Conservation (phyloP, 1,139 yeast species). For the Kurtzmaniella quercitrusa region DNA sequence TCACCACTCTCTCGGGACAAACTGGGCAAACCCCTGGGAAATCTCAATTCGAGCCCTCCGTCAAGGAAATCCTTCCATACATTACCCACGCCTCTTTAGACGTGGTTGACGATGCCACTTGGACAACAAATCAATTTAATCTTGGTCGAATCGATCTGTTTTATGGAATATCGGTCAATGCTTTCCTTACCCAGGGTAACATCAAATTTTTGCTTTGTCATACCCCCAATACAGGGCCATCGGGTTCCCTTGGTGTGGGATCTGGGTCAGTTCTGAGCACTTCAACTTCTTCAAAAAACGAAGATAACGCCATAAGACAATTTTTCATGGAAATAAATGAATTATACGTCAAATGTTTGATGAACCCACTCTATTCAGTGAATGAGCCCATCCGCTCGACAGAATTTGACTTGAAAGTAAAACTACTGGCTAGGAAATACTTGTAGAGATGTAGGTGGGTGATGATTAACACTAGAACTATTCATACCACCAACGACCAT, state of each 20-base stretch:
- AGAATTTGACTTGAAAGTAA: constrained; percentile 72
- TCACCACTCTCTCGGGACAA: constrained; percentile 9
- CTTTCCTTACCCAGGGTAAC: constrained; percentile 85
- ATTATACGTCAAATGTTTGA: constrained; percentile 74
- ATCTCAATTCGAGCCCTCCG: constrained; percentile 62
- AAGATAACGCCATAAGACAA: constrained; percentile 76
- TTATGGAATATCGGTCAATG: constrained; percentile 75
- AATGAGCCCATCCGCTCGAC: constrained; percentile 73
- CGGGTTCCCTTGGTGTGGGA: constrained; percentile 3
- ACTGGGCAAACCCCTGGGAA: constrained; percentile 39
- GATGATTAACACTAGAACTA: too few species aligned
- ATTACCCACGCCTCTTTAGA: constrained; percentile 86
- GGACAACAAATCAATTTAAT: constrained; percentile 64
- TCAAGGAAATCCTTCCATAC: constrained; percentile 81
- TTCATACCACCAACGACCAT: too few species aligned
- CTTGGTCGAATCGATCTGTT: constrained; percentile 81
- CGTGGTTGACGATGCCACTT: constrained; percentile 82
- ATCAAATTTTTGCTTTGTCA: constrained; percentile 77
- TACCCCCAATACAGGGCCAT: constrained; percentile 27
- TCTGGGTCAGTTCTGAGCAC: constrained; percentile 4
- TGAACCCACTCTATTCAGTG: constrained; percentile 82
- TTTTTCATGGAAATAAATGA: constrained; percentile 86
- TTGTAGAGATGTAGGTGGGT: too few species aligned
- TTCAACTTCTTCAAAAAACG: constrained; percentile 23
- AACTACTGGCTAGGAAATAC: constrained; percentile 71